Base-by-base conservation (phyloP, 2,329 filamentous ascomycete species). In the Mariannaea elegans region DNA sequence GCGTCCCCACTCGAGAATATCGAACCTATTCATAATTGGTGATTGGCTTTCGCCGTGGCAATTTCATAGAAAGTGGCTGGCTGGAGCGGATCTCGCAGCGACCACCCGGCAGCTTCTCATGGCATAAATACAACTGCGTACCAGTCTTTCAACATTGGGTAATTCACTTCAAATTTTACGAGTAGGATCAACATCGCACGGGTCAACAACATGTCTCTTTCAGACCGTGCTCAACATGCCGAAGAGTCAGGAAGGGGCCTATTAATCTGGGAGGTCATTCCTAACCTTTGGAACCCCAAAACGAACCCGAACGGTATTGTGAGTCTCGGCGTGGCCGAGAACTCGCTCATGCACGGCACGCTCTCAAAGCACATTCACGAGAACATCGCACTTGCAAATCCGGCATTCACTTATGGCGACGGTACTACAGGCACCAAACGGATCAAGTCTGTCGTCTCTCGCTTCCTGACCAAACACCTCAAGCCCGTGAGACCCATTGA, bases 301-400 rank as follows among this genome's bases (percentile, higher is more conserved):
- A 64, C 69, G 3, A 81, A 81, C 50, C 77, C 79, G 0, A 63
- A 71, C 13, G 82, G 82, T 23, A 82, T 79, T 59, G 71, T 84
- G 29, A 83, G 78, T 57, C 75, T 86, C 0, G 82, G 82, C 1
- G 74, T 85, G 1, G 83, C 83, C 6, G 83, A 85, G 67, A 85
- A 85, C 65, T 70, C 72, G 1, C 76, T 85, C 39, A 83, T 85
- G 82, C 82, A 84, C 55, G 65, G 76, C 16, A 66, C 74, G 3
- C 74, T 85, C 3, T 68, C 76, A 2, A 65, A 77, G 18, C 80
- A 80, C 57, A 72, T 80, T 27, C 78, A 81, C 64, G 63, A 65
- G 2, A 77, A 78, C 42, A 64, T 80, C 7, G 66, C 76, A 5
- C 57, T 78, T 0, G 63, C 61, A 1, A 65, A 65, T n/a, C 50